Conservation (phyloP, 768 basidiomycete genomes). For the Exidia glandulosa region DNA sequence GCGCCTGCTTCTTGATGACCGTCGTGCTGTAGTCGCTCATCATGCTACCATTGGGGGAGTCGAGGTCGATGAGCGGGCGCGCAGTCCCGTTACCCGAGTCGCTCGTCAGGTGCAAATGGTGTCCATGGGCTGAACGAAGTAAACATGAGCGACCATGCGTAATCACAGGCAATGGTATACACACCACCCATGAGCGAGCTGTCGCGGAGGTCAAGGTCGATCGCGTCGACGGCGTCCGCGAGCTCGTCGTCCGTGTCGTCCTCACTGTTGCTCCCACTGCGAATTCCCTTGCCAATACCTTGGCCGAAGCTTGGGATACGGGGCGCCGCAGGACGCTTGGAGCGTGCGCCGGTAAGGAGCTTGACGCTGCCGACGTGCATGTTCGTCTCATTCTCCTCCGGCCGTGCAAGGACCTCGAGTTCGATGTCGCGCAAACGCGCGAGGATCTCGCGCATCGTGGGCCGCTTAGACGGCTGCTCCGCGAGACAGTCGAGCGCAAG, state of each 20-base stretch:
- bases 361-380: slow-evolving; percentile 78
- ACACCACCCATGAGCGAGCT: slow-evolving; percentile 25
- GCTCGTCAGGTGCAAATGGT: slow-evolving; percentile 27
- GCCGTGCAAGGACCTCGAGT: slow-evolving; percentile 61
- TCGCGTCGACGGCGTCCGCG: neutral
- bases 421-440: slow-evolving; percentile 72
- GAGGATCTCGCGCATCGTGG: slow-evolving; percentile 70
- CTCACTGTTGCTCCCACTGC: slow-evolving; percentile 35
- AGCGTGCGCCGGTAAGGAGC: slow-evolving; percentile 49
- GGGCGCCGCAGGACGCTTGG: slow-evolving; percentile 48
- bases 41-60: neutral
- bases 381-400: slow-evolving; percentile 46
- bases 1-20: slow-evolving; percentile 44
- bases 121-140: slow-evolving; percentile 44
- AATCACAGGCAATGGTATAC: slow-evolving; percentile 8
- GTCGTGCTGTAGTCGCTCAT: slow-evolving; percentile 51
- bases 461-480: slow-evolving; percentile 54
- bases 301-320: slow-evolving; percentile 81
- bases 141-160: slow-evolving; percentile 27
- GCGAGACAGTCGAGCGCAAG: slow-evolving; percentile 71
- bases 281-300: slow-evolving; percentile 53
- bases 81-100: neutral
- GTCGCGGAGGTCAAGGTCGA: slow-evolving; percentile 13
- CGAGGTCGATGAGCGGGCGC: slow-evolving; percentile 6
- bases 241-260: slow-evolving; percentile 45